Base-by-base conservation (phyloP, 768 basidiomycete species). In the Kwoniella sp. region DNA sequence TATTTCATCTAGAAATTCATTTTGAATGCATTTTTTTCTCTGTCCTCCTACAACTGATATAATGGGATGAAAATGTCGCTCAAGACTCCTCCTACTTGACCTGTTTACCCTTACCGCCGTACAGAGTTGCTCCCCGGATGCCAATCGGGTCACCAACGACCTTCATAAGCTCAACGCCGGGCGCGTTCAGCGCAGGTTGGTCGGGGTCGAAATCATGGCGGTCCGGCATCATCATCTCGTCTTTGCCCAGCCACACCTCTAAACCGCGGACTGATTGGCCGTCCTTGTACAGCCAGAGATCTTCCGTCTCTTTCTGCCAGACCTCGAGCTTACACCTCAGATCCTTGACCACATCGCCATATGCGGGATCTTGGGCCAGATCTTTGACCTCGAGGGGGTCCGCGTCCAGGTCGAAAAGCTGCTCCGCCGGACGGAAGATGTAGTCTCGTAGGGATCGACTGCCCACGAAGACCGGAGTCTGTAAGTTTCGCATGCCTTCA, bases 371-470 rank as follows among this genome's bases (percentile, higher is more conserved):
- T 26, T 57, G 25, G 12, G 64, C 60, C 10, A 67, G 61, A 53
- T 70, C 60, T n/a, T 54, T 51, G 25, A 70, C 58, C 22, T 70
- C 65, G 13, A 53, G 44, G 3, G 68, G 68, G 37, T 70, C 68
- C 9, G 47, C 58, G 17, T 66, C 65, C 21, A 67, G 53, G 44
- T 70, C 65, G 58, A 63, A 70, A 19, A 67, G 62, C 50, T 69
- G 59, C 44, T 69, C 68, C 6, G 60, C 56, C 8, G 64, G 64
- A 12, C 68, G 37, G 50, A 47, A 57, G 53, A 67, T 21, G 44
- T 67, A 70, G 25, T 53, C 47, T 27, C 60, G 22, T 10, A 69
- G 49, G 15, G 60, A 46, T 25, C 68, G 48, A 30, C 29, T 26
- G 8, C 68, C 68, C 22, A 69, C 53, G 22, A 57, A 44, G 36